Conservation (phyloP, 2,329 filamentous ascomycete species). For the Paramyrothecium roridum region DNA sequence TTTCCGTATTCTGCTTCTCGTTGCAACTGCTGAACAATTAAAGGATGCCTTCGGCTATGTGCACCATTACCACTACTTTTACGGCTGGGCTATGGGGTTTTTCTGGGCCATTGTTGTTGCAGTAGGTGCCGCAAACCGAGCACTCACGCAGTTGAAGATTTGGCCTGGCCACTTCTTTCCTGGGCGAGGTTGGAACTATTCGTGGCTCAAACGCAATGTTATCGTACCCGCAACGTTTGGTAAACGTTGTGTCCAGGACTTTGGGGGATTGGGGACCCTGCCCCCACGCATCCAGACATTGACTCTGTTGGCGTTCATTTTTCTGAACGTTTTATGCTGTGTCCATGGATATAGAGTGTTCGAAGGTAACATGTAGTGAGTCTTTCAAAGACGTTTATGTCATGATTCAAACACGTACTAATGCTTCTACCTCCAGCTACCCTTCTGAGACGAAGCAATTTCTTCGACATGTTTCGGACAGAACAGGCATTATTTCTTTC, state of each 20-base stretch:
- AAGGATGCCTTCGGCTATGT: no score
- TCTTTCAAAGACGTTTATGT: no score
- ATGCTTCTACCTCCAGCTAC: no score
- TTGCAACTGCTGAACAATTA: no score
- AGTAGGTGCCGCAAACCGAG: constrained; percentile 30
- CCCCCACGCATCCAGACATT: constrained; percentile 40
- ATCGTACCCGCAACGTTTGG: constrained; percentile 41
- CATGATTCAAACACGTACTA: no score
- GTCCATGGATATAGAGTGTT: constrained; percentile 35
- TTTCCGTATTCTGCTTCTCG: no score
- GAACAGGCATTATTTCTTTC: constrained; percentile 62
- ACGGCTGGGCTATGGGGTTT: constrained; percentile 28
- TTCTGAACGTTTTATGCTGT: constrained; percentile 33
- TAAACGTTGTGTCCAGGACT: constrained; percentile 36
- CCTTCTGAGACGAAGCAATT: constrained; percentile 27
- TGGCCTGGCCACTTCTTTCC: no score
- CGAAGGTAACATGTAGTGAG: constrained; percentile 36
- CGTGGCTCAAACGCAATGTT: constrained; percentile 30
- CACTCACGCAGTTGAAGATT: constrained; percentile 9
- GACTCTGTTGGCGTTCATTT: constrained; percentile 32
- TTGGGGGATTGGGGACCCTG: constrained; percentile 42
- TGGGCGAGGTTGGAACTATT: constrained; percentile 5
- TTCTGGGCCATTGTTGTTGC: constrained; percentile 38
- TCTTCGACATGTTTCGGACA: constrained; percentile 57
- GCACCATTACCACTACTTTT: no score